A percentile compares a stretch with the other conserved stretches of the same genome.
Conservation (phyloP, 306 rosid genomes). For the Citrullus colocynthis region DNA sequence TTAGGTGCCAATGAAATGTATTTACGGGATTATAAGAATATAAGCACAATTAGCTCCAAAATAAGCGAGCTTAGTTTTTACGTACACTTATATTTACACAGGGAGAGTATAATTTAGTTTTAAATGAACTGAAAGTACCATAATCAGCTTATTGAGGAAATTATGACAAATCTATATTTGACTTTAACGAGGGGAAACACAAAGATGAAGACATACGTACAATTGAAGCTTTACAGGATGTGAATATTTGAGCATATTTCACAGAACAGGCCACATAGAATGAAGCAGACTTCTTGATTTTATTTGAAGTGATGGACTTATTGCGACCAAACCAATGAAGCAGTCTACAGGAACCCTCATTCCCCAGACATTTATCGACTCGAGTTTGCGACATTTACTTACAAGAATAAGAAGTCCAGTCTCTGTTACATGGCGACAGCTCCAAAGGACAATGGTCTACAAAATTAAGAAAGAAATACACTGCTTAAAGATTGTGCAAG, state of each 20-base stretch:
- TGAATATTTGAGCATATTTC: neutral
- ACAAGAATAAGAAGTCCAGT: conserved; percentile 55
- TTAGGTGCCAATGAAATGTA: neutral
- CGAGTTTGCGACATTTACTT: conserved; percentile 58
- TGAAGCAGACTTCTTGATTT: conserved; percentile 27
- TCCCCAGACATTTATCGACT: conserved; percentile 81
- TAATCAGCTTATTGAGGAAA: neutral
- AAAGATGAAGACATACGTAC: neutral
- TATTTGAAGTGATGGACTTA: conserved; percentile 56
- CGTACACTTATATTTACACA: neutral
- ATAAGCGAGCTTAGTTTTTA: neutral
- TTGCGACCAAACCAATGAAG: conserved; percentile 35
- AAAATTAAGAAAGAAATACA: conserved; percentile 6
- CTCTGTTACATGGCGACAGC: conserved; percentile 83
- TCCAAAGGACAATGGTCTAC: conserved; percentile 78
- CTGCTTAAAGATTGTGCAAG: neutral
- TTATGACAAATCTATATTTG: neutral
- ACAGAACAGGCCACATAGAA: conserved; percentile 14
- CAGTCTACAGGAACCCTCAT: conserved; percentile 62
- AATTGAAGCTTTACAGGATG: conserved; percentile 1
- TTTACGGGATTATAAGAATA: neutral
- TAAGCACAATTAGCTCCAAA: neutral
- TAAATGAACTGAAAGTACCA: neutral
- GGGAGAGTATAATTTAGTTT: neutral
- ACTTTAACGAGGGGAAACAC: neutral